phyloP scores from a whole-genome alignment of 768 basidiomycete genomes.

The Rhizopogon salebrosus region DNA sequence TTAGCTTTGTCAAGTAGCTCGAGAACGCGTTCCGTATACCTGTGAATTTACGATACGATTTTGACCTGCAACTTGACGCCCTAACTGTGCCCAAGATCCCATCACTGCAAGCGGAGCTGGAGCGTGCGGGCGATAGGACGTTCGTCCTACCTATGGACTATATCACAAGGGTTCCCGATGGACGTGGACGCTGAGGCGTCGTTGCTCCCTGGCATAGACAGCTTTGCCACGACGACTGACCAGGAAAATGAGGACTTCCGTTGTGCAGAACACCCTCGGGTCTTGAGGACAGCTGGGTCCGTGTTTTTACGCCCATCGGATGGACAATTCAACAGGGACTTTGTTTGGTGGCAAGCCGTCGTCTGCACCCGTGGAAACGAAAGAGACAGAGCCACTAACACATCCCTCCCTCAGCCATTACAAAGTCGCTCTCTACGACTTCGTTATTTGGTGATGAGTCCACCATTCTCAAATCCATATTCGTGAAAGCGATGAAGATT shows the following conservation, averaged over 20 bases:
- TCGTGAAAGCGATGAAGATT: conserved; percentile 39
- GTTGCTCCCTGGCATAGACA: conserved; percentile 34
- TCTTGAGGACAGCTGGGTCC: conserved; percentile 22
- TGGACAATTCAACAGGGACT: conserved; percentile 64
- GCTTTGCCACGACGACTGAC: conserved; percentile 17
- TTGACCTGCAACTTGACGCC: conserved; percentile 33
- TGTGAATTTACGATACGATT: conserved; percentile 48
- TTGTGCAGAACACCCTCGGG: conserved; percentile 8
- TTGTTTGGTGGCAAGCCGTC: conserved; percentile 62
- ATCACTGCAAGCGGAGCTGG: conserved; percentile 23
- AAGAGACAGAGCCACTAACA: conserved; percentile 37
- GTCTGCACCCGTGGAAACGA: conserved; percentile 1
- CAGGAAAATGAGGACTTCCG: conserved; percentile 31
- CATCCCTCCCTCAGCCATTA: conserved; percentile 59
- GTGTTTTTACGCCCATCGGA: conserved; percentile 46
- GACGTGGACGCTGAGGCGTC: conserved; percentile 31
- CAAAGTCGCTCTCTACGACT: conserved; percentile 41
- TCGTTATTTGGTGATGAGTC: conserved; percentile 46
- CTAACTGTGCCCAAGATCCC: conserved; percentile 54
- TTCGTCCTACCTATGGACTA: conserved; percentile 13
- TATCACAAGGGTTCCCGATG: conserved; percentile 13
- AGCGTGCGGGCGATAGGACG: conserved; percentile 16
- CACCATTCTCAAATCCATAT: conserved; percentile 50
- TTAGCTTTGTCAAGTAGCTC: conserved; percentile 77
- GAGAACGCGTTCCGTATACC: conserved; percentile 79